These are phyloP conservation scores for Ceratocystis smalleyi DNA, from an alignment of 2,329 filamentous ascomycete species.

Conservation along the genomic window DNA sequence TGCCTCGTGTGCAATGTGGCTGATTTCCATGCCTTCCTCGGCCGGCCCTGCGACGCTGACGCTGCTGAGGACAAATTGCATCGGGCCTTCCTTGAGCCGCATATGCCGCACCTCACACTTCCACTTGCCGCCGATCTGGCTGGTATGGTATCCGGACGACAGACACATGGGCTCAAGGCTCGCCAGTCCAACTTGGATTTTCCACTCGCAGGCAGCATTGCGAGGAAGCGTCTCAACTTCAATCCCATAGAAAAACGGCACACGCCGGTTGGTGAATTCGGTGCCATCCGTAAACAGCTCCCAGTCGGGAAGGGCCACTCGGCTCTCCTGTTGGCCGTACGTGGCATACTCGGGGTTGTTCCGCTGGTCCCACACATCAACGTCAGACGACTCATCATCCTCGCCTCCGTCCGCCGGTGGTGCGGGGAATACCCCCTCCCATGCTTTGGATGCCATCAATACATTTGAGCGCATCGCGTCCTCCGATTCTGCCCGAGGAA, in stretches of 20 bases:
- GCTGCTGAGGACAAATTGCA: conserved; percentile 9
- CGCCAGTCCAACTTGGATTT: conserved; percentile 46
- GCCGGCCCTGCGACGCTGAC: conserved; percentile 8
- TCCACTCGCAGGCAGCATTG: conserved; percentile 67
- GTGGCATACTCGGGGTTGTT: conserved; percentile 39
- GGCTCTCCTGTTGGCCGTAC: conserved; percentile 23
- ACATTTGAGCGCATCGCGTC: conserved; percentile 26
- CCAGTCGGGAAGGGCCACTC: conserved; percentile 36
- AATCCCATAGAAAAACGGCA: conserved; percentile 57
- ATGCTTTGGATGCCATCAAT: conserved; percentile 31
- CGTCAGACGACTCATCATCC: conserved; percentile 29
- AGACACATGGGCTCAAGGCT: conserved; percentile 19
- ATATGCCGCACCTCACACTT: conserved; percentile 9
- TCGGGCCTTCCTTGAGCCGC: conserved; percentile 10
- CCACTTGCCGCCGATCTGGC: conserved; percentile 8
- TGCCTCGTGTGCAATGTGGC: conserved; percentile 15
- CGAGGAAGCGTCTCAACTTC: conserved; percentile 67
- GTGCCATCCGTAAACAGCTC: conserved; percentile 28
- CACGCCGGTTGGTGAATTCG: conserved; percentile 24
- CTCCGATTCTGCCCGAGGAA: conserved; percentile 31
- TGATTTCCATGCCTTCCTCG: conserved; percentile 12
- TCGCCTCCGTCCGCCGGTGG: conserved; percentile 31
- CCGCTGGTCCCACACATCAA: conserved; percentile 54
- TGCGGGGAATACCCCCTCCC: conserved; percentile 31
- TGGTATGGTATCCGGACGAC: conserved; percentile 6